Percentiles rank a stretch among this genome's conserved stretches.
Evolutionary conservation across 176 grass and related monocot species (phyloP).

Genomic region (Bonia amplexicaulis): DNA sequence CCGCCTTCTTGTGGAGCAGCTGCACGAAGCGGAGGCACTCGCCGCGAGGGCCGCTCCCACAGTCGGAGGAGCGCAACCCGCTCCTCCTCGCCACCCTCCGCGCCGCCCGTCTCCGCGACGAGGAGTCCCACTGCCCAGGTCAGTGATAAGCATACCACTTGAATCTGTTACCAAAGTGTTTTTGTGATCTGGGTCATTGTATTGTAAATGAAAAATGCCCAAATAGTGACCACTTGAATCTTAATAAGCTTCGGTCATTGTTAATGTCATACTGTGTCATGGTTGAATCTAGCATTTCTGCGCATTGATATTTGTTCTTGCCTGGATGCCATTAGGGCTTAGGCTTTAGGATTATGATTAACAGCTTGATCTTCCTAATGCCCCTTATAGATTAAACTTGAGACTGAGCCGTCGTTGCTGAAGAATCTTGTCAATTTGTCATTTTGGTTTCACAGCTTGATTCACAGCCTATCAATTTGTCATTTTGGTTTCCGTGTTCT

Average conservation of each 20-base stretch:
- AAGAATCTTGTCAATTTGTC: too few species aligned
- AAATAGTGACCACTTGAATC: neutral
- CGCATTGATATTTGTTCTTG: neutral
- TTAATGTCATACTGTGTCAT: neutral
- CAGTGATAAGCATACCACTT: too few species aligned
- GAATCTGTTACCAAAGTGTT: neutral
- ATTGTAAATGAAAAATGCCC: neutral
- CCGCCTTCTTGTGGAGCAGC: too few species aligned
- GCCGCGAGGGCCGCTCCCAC: neutral
- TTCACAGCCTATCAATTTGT: too few species aligned
- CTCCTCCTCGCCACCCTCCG: constrained; percentile 30
- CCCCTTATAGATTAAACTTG: too few species aligned
- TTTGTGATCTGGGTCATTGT: neutral
- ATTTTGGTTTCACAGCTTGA: neutral
- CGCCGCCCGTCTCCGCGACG: constrained; percentile 40
- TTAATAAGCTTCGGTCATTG: neutral
- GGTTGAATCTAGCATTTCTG: neutral
- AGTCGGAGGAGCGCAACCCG: constrained; percentile 27
- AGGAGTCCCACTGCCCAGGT: constrained; percentile 18
- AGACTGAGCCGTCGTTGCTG: too few species aligned
- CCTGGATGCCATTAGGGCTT: neutral
- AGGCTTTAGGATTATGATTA: neutral
- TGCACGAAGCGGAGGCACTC: too few species aligned
- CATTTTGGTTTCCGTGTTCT: too few species aligned
- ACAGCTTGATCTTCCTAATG: neutral